These are phyloP conservation scores for Leucocoprinus leucothites DNA, from an alignment of 768 basidiomycete species.

Conservation along the genomic window DNA sequence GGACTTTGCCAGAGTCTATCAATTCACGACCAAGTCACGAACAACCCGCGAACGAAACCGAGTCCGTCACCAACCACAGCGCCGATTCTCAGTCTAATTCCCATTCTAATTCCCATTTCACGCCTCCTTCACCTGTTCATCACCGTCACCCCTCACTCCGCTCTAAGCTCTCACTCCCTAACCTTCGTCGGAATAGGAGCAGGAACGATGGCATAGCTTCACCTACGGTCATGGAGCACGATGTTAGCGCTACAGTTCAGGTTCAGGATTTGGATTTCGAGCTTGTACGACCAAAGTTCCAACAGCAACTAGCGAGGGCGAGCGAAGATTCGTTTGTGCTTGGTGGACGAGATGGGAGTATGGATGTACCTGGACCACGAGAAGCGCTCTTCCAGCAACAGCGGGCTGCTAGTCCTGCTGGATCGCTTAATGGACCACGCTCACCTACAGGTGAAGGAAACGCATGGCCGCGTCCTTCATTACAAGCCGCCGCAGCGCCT, in stretches of 20 bases:
- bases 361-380: constrained; percentile 22
- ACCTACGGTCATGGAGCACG: background rate
- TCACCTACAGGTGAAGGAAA: constrained; percentile 19
- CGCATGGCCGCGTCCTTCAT: constrained; percentile 4
- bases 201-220: constrained; percentile 31
- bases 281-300: constrained; percentile 56
- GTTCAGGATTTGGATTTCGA: constrained; percentile 83
- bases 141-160: constrained; percentile 43
- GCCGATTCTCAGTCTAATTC: too few relatives aligned
- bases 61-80: constrained; percentile 27
- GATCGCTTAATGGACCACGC: constrained; percentile 30
- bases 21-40: background rate
- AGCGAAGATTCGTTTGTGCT: constrained; percentile 55
- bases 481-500: background rate
- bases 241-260: constrained; percentile 32
- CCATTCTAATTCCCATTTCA: constrained; percentile 29
- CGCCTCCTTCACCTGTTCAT: constrained; percentile 36
- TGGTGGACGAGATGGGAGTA: constrained; percentile 26
- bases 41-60: background rate
- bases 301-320: constrained; percentile 33
- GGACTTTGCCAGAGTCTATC: background rate
- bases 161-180: constrained; percentile 68
- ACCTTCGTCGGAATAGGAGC: constrained; percentile 46
- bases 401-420: constrained; percentile 40
- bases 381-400: constrained; percentile 17